These are phyloP conservation scores for Crithidia brevicula DNA, from an alignment of 208 protist species.

Conservation along the genomic window DNA sequence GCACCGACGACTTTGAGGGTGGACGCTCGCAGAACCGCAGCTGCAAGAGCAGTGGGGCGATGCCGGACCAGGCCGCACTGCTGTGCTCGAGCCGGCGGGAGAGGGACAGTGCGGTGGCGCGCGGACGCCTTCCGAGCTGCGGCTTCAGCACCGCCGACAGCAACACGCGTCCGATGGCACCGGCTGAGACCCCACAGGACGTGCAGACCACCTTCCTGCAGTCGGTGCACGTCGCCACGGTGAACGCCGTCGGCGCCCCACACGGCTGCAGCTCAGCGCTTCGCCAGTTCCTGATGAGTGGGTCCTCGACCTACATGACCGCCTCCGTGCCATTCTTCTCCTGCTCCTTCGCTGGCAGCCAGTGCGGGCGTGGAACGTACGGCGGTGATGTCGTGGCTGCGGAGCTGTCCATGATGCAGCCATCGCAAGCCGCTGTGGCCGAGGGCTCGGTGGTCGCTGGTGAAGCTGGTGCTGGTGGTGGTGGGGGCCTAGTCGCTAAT, in stretches of 20 bases:
- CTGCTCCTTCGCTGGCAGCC: constrained; percentile 8
- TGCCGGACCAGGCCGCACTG: background rate
- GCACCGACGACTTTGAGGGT: background rate
- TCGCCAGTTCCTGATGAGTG: background rate
- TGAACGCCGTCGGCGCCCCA: constrained; percentile 2
- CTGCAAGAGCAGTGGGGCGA: background rate
- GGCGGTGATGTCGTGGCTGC: background rate
- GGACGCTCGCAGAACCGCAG: background rate
- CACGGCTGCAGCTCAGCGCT: constrained; percentile 6
- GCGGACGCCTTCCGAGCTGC: background rate
- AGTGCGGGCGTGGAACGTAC: background rate
- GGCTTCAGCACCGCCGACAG: constrained; percentile 14
- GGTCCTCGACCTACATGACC: background rate
- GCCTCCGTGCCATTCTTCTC: constrained; percentile 3
- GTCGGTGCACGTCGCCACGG: constrained; percentile 12
- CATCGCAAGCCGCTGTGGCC: too few species aligned
- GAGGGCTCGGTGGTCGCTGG: too few species aligned
- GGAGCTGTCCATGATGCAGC: background rate
- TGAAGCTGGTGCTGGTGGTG: background rate
- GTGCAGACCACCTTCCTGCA: constrained; percentile 13
- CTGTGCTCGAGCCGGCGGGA: background rate
- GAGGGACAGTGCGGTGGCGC: background rate
- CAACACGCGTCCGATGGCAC: background rate
- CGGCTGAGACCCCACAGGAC: background rate
- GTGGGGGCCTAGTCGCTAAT: too few species aligned